These are phyloP conservation scores for Quercus alba DNA, from an alignment of 306 rosid species.

Conservation along the genomic window DNA sequence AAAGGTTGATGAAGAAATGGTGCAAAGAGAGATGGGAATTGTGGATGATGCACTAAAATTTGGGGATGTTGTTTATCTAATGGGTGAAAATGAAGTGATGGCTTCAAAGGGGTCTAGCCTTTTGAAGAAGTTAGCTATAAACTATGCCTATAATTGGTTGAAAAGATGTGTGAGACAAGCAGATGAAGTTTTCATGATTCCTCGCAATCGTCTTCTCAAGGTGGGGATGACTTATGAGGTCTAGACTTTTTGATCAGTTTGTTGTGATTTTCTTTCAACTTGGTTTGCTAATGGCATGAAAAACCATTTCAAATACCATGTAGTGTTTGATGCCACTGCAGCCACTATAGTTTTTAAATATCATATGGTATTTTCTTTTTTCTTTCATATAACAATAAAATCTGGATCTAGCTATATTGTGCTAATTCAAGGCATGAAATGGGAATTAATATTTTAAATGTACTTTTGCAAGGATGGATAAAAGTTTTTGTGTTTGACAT, in stretches of 20 bases:
- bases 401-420: too few species aligned
- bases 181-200: slow-evolving; percentile 61
- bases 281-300: not conserved
- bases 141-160: slow-evolving; percentile 58
- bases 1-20: not conserved
- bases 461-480: too few species aligned
- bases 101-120: slow-evolving; percentile 40
- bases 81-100: slow-evolving; percentile 62
- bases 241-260: not conserved
- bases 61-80: slow-evolving; percentile 61
- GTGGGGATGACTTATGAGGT: slow-evolving; percentile 86
- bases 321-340: not conserved
- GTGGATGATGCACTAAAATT: slow-evolving; percentile 39
- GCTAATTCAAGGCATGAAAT: too few species aligned
- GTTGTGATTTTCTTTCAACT: not conserved
- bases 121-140: slow-evolving; percentile 43
- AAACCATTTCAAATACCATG: not conserved
- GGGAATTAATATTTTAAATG: too few species aligned
- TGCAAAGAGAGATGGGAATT: slow-evolving; percentile 27
- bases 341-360: too few species aligned
- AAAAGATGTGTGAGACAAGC: slow-evolving; percentile 54
- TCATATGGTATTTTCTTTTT: too few species aligned
- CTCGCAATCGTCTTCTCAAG: slow-evolving; percentile 62
- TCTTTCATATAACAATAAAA: too few species aligned
- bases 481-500: too few species aligned